Percentiles rank a stretch among this genome's conserved stretches.
Evolutionary conservation across 139 green algal genomes (phyloP).

Genomic region (Coelastrella sp.): DNA sequence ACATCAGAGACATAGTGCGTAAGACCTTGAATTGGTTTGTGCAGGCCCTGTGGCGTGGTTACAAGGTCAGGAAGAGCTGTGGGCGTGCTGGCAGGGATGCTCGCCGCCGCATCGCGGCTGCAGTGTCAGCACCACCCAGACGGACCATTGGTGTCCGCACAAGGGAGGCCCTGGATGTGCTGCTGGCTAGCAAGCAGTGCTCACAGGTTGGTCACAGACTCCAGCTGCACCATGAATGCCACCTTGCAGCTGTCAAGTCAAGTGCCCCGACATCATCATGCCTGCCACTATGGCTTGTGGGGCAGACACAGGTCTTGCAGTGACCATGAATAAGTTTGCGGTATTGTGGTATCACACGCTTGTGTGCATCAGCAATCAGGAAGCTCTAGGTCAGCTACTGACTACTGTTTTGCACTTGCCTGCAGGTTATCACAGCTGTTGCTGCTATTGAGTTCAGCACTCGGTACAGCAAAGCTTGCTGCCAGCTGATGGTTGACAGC

Average conservation of each 20-base stretch:
- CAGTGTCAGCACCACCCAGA: slow-evolving; percentile 49
- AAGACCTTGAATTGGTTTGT: not conserved
- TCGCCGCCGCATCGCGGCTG: slow-evolving; percentile 55
- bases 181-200: slow-evolving; percentile 65
- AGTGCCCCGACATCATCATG: too few relatives aligned
- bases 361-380: too few relatives aligned
- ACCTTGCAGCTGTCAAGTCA: too few relatives aligned
- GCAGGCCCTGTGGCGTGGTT: slow-evolving; percentile 76
- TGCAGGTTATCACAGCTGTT: slow-evolving; percentile 60
- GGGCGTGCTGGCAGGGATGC: slow-evolving; percentile 46
- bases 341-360: too few relatives aligned
- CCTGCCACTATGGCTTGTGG: too few relatives aligned
- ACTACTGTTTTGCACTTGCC: not conserved
- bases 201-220: slow-evolving; percentile 48
- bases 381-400: too few relatives aligned
- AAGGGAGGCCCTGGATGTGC: slow-evolving; percentile 66
- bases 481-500: slow-evolving; percentile 64
- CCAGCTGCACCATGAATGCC: not conserved
- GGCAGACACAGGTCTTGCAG: too few relatives aligned
- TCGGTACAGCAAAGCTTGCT: slow-evolving; percentile 71
- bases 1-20: not conserved
- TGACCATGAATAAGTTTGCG: too few relatives aligned
- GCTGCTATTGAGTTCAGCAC: slow-evolving; percentile 62
- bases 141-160: slow-evolving; percentile 66
- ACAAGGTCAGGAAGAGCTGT: slow-evolving; percentile 51